phyloP scores from a whole-genome alignment of 2,329 filamentous ascomycete genomes.

The Penicillium sp. region DNA sequence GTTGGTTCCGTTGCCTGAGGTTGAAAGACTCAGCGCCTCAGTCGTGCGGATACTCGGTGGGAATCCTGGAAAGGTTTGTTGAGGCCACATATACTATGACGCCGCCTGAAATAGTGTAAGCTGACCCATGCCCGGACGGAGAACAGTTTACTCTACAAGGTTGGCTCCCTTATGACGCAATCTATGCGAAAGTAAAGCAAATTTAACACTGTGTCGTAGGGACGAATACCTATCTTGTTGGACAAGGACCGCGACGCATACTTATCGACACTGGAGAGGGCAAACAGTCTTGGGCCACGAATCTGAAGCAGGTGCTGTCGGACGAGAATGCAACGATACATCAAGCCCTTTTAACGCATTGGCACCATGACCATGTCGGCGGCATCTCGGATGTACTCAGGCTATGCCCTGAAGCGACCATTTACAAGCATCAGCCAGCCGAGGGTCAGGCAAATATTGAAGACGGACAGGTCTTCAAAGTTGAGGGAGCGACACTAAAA shows the following conservation, averaged over 20 bases:
- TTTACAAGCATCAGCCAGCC: slow-evolving; percentile 70
- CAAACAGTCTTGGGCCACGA: slow-evolving; percentile 70
- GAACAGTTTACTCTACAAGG: slow-evolving; percentile 64
- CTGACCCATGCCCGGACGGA: background rate
- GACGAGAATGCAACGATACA: slow-evolving; percentile 71
- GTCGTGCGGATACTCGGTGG: slow-evolving; percentile 86
- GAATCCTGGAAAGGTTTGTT: slow-evolving; percentile 79
- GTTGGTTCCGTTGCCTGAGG: slow-evolving; percentile 69
- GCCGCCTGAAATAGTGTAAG: background rate
- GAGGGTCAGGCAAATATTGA: slow-evolving; percentile 58
- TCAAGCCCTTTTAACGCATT: slow-evolving; percentile 82
- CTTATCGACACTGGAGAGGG: slow-evolving; percentile 93
- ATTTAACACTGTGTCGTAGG: slow-evolving; percentile 47
- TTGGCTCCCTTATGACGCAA: slow-evolving; percentile 20
- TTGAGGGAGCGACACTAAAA: slow-evolving; percentile 63
- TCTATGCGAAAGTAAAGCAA: background rate
- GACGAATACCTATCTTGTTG: slow-evolving; percentile 94
- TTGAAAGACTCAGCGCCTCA: slow-evolving; percentile 76
- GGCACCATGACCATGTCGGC: slow-evolving; percentile 85
- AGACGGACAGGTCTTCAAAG: slow-evolving; percentile 59
- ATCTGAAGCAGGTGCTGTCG: slow-evolving; percentile 67
- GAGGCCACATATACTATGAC: background rate
- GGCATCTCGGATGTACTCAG: slow-evolving; percentile 73
- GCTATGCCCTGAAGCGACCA: slow-evolving; percentile 64
- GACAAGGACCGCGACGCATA: slow-evolving; percentile 72